Conservation (phyloP, 2,329 filamentous ascomycete species). For the Cladosporium sp. region DNA sequence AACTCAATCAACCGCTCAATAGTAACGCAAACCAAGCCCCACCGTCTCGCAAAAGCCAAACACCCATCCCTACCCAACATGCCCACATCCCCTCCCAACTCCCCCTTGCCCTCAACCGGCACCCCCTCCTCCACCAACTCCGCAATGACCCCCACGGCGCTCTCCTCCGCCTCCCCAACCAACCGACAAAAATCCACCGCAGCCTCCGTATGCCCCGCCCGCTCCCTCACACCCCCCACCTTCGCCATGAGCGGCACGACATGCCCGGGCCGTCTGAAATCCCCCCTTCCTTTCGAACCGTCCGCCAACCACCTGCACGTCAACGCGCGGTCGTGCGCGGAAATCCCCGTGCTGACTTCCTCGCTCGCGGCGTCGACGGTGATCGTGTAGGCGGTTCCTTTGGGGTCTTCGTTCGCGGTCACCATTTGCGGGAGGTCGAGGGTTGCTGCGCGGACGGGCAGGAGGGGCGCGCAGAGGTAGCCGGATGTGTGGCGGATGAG, state of each 20-base stretch:
- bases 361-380: conserved; percentile 69
- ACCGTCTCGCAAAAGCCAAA: conserved; percentile 78
- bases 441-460: conserved; percentile 60
- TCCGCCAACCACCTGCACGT: conserved; percentile 76
- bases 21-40: conserved; percentile 88
- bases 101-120: conserved; percentile 62
- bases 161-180: conserved; percentile 69
- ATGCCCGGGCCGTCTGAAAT: conserved; percentile 81
- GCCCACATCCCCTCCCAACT: conserved; percentile 60
- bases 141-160: conserved; percentile 74
- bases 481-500: conserved; percentile 87
- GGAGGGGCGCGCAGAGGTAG: conserved; percentile 83
- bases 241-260: conserved; percentile 78
- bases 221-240: conserved; percentile 72
- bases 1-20: conserved; percentile 85
- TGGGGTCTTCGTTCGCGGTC: conserved; percentile 66
- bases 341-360: conserved; percentile 81
- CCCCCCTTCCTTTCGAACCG: conserved; percentile 49
- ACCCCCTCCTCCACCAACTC: conserved; percentile 87
- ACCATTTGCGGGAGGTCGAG: conserved; percentile 92
- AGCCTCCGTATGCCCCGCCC: conserved; percentile 88
- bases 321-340: conserved; percentile 77
- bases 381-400: conserved; percentile 88
- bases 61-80: conserved; percentile 93
- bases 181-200: conserved; percentile 84